A percentile compares a stretch with the other conserved stretches of the same genome.
Conservation (phyloP, 2,329 filamentous ascomycete species). For the Fusarium buxicola region DNA sequence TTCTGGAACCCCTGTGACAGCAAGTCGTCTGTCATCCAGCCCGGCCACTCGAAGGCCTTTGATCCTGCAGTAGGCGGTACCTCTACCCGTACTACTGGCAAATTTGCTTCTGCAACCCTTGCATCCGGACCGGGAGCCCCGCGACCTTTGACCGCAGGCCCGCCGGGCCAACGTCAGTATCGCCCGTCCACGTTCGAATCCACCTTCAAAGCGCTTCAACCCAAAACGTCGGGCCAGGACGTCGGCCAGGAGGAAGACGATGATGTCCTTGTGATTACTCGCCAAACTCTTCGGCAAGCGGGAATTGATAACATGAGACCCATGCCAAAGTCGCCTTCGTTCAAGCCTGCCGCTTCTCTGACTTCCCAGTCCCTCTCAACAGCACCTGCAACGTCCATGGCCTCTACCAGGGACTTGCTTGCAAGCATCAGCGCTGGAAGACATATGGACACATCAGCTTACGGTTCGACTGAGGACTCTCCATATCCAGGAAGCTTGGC, state of each 20-base stretch:
- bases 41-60: slow-evolving; percentile 18
- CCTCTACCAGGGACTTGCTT: slow-evolving; percentile 6
- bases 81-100: slow-evolving; percentile 21
- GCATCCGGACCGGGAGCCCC: slow-evolving; percentile 56
- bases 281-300: slow-evolving; percentile 38
- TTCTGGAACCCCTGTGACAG: slow-evolving; percentile 15
- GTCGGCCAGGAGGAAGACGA: slow-evolving; percentile 45
- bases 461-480: background rate
- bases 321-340: slow-evolving; percentile 17
- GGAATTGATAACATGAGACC: slow-evolving; percentile 35
- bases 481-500: background rate
- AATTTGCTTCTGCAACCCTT: slow-evolving; percentile 39
- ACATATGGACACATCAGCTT: background rate
- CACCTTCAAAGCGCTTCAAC: slow-evolving; percentile 50
- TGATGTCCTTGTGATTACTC: slow-evolving; percentile 37
- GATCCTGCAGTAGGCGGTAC: slow-evolving; percentile 30
- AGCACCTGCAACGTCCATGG: background rate
- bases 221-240: slow-evolving; percentile 40
- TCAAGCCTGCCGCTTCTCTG: slow-evolving; percentile 11
- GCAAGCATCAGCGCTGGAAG: slow-evolving; percentile 1
- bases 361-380: slow-evolving; percentile 4
- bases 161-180: slow-evolving; percentile 64
- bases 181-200: slow-evolving; percentile 58
- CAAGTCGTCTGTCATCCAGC: slow-evolving; percentile 12
- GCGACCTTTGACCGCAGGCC: slow-evolving; percentile 65